Evolutionary conservation across 2,329 filamentous ascomycete species (phyloP).

Genomic region (Ophiostoma quercus): DNA sequence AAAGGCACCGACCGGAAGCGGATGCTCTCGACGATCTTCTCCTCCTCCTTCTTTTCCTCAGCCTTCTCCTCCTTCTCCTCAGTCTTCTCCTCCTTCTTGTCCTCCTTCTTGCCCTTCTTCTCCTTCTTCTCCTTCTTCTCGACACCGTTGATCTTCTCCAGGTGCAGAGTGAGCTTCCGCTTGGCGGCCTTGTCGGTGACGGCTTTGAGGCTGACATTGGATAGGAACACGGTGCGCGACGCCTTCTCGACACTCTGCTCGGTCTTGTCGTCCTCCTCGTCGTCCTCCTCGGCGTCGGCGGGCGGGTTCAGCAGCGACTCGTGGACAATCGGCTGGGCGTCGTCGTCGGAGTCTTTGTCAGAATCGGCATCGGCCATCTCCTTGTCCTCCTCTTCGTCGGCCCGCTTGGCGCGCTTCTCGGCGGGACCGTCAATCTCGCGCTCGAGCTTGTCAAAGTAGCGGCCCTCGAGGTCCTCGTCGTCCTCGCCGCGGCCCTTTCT

Average conservation of each 20-base stretch:
- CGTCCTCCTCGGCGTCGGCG: slow-evolving; percentile 32
- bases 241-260: slow-evolving; percentile 71
- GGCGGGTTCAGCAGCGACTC: slow-evolving; percentile 27
- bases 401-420: slow-evolving; percentile 49
- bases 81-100: slow-evolving; percentile 69
- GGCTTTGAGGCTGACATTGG: slow-evolving; percentile 79
- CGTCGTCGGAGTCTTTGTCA: slow-evolving; percentile 29
- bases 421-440: slow-evolving; percentile 41
- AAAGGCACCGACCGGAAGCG: slow-evolving; percentile 94
- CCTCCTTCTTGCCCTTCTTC: slow-evolving; percentile 46
- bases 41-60: slow-evolving; percentile 54
- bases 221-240: slow-evolving; percentile 82
- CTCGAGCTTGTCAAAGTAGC: slow-evolving; percentile 62
- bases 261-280: slow-evolving; percentile 44
- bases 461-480: slow-evolving; percentile 64
- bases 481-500: slow-evolving; percentile 52
- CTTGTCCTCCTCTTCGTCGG: slow-evolving; percentile 31
- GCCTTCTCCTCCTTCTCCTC: slow-evolving; percentile 57
- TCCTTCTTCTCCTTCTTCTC: slow-evolving; percentile 16
- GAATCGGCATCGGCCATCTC: slow-evolving; percentile 38
- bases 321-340: slow-evolving; percentile 19
- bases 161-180: slow-evolving; percentile 69
- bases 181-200: slow-evolving; percentile 78
- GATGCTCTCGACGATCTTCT: slow-evolving; percentile 65
- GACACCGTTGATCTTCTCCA: slow-evolving; percentile 64